Conservation (phyloP, 2,329 filamentous ascomycete genomes). For the Ustilaginoidea virens region DNA sequence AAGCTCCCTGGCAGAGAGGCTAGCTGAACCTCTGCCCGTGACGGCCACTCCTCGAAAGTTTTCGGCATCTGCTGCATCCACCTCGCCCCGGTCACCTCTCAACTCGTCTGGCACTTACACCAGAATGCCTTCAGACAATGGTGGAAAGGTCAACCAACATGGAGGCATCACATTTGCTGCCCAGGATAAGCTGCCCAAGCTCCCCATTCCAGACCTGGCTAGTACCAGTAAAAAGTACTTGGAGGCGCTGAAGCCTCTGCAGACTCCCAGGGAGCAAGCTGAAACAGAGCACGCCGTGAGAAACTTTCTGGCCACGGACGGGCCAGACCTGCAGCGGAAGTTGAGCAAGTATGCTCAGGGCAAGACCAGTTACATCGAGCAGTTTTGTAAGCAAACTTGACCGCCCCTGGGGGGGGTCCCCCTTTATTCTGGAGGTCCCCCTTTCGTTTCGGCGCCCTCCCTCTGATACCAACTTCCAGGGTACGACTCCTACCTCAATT, state of each 20-base stretch:
- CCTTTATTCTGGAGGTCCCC: no score
- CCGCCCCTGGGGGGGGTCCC: not conserved
- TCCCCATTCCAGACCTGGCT: constrained; percentile 84
- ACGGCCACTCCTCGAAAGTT: constrained; percentile 24
- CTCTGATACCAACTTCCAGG: constrained; percentile 32
- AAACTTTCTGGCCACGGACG: constrained; percentile 70
- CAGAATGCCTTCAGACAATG: constrained; percentile 30
- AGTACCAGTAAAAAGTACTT: constrained; percentile 67
- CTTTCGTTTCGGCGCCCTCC: no score
- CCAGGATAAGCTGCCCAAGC: constrained; percentile 77
- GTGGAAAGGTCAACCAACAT: constrained; percentile 23
- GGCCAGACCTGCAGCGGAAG: constrained; percentile 73
- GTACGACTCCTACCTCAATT: constrained; percentile 98
- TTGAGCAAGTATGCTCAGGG: constrained; percentile 80
- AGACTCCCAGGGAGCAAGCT: constrained; percentile 63
- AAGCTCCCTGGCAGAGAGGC: constrained; percentile 55
- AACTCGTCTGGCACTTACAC: constrained; percentile 19
- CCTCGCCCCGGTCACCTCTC: constrained; percentile 4
- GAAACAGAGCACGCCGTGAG: constrained; percentile 68
- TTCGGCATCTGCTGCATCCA: constrained; percentile 16
- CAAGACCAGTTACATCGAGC: constrained; percentile 93
- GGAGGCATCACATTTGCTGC: constrained; percentile 76
- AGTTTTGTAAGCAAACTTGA: constrained; percentile 62
- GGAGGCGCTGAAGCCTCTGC: constrained; percentile 63
- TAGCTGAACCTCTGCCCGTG: constrained; percentile 29